Evolutionary conservation across 352 stramenopile genomes (phyloP), one percentile per base, ranked within the genome.

Genomic region (Globisporangium middletonii): DNA sequence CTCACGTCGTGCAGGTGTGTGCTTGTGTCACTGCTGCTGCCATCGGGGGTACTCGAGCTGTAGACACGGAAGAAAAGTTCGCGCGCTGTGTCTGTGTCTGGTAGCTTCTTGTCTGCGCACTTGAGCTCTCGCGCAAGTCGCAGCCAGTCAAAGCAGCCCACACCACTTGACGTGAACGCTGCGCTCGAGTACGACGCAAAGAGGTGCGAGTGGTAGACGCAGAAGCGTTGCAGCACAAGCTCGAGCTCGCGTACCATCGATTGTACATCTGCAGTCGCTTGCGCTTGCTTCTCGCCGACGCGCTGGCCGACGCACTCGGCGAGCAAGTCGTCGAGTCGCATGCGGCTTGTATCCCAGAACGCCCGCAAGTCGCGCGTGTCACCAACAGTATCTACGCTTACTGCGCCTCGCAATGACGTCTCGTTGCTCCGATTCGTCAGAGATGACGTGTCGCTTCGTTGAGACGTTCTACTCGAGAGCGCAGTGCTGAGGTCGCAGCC

Each of bases 151-250:
- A n/a, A 48, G 19, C 27, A 52, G 0, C 50, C 47, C 30, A 75
- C 7, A 1, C 62, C 68, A 27, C 50, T 30, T 6, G 44, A 62
- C 19, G 68, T 77, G 42, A 67, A 80, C 6, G 55, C 59, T 23
- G 55, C 57, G 27, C 62, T 62, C 1, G 65, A 69, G 65, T 71
- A 75, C 4, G 64, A 63, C 4, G 79, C 51, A 42, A 77, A 88
- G 5, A 88, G 50, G 19, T 86, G 71, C 0, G 64, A 61, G 0
- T 83, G 42, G 50, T 79, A 63, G 43, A 75, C 27, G 8, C 72
- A 55, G 48, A 82, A 85, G 19, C 72, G 62, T 26, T 65, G 47
- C 11, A 88, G 42, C 0, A 88, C 68, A 28, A 41, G 62, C 44
- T 80, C 63, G 0, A 88, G 46, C 26, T 82, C 64, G 7, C 23